Percentiles rank a stretch among this genome's conserved stretches.
phyloP scores from a whole-genome alignment of 129 eudicot species.

The Rutidosis leptorrhynchoides region DNA sequence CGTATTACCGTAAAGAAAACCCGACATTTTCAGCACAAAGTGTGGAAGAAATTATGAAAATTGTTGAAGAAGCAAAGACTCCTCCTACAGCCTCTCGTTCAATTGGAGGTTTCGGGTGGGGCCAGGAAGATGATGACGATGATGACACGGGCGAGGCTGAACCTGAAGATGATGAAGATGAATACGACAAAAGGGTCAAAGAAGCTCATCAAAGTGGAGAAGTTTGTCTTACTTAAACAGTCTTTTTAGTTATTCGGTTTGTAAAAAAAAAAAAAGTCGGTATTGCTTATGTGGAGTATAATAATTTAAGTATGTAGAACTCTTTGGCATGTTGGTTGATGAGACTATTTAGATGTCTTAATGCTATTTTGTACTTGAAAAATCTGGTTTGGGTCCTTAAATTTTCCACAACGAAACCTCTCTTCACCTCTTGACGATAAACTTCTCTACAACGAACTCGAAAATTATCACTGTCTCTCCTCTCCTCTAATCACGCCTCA shows the following conservation, averaged over 20 bases:
- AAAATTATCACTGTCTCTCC: too few relatives aligned
- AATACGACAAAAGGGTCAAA: slow-evolving; percentile 79
- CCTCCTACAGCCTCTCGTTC: slow-evolving; percentile 80
- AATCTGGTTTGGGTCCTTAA: slow-evolving; percentile 21
- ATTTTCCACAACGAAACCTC: slow-evolving; percentile 6
- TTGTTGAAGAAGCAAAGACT: slow-evolving; percentile 70
- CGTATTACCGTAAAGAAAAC: slow-evolving; percentile 72
- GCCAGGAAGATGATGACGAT: slow-evolving; percentile 63
- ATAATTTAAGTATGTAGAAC: slow-evolving; percentile 28
- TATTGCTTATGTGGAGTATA: too few relatives aligned
- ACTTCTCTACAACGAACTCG: too few relatives aligned
- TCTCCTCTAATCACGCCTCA: too few relatives aligned
- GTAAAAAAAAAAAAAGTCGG: slow-evolving; percentile 24
- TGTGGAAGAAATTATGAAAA: slow-evolving; percentile 82
- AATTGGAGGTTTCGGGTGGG: slow-evolving; percentile 78
- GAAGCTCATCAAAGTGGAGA: slow-evolving; percentile 82
- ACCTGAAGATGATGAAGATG: slow-evolving; percentile 78
- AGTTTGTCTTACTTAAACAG: slow-evolving; percentile 36
- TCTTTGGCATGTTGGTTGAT: slow-evolving; percentile 17
- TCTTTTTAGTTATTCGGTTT: slow-evolving; percentile 3
- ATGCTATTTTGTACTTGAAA: slow-evolving; percentile 30
- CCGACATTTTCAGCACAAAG: slow-evolving; percentile 83
- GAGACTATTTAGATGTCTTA: slow-evolving; percentile 30
- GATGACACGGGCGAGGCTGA: slow-evolving; percentile 38
- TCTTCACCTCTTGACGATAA: too few relatives aligned